Conservation (phyloP, 306 rosid species). For the Lathyrus aphaca region DNA sequence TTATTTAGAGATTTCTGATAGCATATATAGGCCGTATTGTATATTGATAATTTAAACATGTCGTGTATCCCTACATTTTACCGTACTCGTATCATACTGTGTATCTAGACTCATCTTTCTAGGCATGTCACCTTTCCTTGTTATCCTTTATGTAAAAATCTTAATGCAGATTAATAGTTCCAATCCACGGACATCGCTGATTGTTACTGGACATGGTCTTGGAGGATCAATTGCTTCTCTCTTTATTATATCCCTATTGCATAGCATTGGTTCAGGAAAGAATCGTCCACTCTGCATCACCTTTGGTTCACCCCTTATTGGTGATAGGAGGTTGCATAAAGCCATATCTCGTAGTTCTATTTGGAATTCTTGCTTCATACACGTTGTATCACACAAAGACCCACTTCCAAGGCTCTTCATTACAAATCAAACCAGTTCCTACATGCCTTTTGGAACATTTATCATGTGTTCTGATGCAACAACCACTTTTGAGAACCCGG, state of each 20-base stretch:
- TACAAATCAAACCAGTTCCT: neutral
- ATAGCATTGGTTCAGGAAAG: slow-evolving; percentile 34
- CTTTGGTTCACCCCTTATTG: slow-evolving; percentile 68
- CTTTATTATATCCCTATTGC: slow-evolving; percentile 60
- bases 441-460: slow-evolving; percentile 69
- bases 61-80: neutral
- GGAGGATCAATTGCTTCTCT: slow-evolving; percentile 79
- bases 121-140: neutral
- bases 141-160: neutral
- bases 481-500: slow-evolving; percentile 50
- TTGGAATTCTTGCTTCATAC: slow-evolving; percentile 73
- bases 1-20: neutral
- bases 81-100: neutral
- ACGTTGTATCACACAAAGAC: slow-evolving; percentile 53
- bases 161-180: slow-evolving; percentile 34
- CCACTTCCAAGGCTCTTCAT: slow-evolving; percentile 47
- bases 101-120: neutral
- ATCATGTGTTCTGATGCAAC: slow-evolving; percentile 48
- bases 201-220: slow-evolving; percentile 59
- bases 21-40: too few species aligned
- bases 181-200: slow-evolving; percentile 25
- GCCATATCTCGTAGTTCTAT: slow-evolving; percentile 48
- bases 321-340: slow-evolving; percentile 44
- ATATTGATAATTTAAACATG: neutral
- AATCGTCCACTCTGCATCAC: slow-evolving; percentile 75